A percentile compares a stretch with the other conserved stretches of the same genome.
Evolutionary conservation across 345 rosid species (phyloP).

Genomic region (Eutrema yunnanense): DNA sequence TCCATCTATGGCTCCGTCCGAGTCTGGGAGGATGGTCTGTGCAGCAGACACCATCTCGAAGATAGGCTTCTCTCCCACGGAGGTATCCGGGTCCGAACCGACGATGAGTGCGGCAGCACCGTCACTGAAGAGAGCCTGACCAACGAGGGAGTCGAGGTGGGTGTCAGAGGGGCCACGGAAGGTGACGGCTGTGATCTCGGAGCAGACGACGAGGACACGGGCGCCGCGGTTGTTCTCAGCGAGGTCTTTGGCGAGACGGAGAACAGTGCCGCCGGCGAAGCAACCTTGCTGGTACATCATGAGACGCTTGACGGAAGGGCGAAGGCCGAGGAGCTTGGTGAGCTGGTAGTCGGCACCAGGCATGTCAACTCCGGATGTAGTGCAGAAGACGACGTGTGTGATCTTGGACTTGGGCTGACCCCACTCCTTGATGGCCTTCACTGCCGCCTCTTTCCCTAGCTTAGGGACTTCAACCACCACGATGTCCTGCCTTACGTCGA

Average conservation of each 20-base stretch:
- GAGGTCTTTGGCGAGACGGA: conserved; percentile 73
- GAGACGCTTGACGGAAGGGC: conserved; percentile 66
- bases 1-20: conserved; percentile 64
- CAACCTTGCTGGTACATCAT: conserved; percentile 77
- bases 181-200: conserved; percentile 70
- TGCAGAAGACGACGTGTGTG: conserved; percentile 80
- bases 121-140: conserved; percentile 67
- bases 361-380: conserved; percentile 88
- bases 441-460: conserved; percentile 75
- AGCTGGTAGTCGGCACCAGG: conserved; percentile 93
- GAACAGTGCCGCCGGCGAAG: conserved; percentile 79
- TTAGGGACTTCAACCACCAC: conserved; percentile 78
- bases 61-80: conserved; percentile 47
- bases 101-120: conserved; percentile 66
- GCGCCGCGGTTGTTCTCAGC: conserved; percentile 80
- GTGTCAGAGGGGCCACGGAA: conserved; percentile 76
- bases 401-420: conserved; percentile 82
- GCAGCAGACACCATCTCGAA: conserved; percentile 59
- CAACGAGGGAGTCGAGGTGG: conserved; percentile 63
- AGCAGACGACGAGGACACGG: conserved; percentile 72
- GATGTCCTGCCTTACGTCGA: conserved; percentile 68
- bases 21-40: conserved; percentile 70
- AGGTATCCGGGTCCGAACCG: conserved; percentile 52
- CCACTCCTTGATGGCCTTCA: conserved; percentile 76
- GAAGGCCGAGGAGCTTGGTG: conserved; percentile 74